Percentiles rank a stretch among this genome's conserved stretches.
Conservation (phyloP, 305 asterid species). For the Fraxinus sp. region DNA sequence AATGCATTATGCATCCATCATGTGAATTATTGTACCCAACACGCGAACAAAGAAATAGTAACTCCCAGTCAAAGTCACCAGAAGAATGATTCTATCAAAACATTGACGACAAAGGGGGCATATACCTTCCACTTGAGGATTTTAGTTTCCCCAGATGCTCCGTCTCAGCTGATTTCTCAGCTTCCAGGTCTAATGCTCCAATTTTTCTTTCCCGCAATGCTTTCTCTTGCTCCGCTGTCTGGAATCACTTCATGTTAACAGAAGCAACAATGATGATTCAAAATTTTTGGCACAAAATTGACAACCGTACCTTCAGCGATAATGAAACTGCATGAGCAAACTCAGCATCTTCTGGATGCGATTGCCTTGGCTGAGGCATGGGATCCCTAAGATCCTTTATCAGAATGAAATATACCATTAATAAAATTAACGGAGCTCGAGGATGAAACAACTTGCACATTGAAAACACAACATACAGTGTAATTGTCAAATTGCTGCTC, state of each 20-base stretch:
- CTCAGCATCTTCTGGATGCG: constrained; percentile 55
- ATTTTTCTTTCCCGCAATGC: constrained; percentile 40
- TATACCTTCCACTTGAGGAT: constrained; percentile 63
- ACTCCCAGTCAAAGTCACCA: neutral
- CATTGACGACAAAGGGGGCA: constrained; percentile 15
- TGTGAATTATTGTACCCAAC: neutral
- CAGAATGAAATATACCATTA: constrained; percentile 22
- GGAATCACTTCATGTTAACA: constrained; percentile 37
- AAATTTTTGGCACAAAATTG: neutral
- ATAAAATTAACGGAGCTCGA: constrained; percentile 4
- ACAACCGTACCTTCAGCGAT: constrained; percentile 62
- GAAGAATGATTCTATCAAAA: neutral
- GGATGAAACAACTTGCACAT: constrained; percentile 22
- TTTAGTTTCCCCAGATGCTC: constrained; percentile 45
- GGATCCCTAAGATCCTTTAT: constrained; percentile 48
- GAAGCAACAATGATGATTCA: constrained; percentile 12
- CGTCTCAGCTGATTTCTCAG: constrained; percentile 40
- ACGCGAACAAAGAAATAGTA: neutral
- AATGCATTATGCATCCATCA: neutral
- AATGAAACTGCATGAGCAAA: constrained; percentile 69
- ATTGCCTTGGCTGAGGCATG: constrained; percentile 43
- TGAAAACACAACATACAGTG: constrained; percentile 42
- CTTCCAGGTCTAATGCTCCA: constrained; percentile 43
- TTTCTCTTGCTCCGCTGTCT: constrained; percentile 80
- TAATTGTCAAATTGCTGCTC: constrained; percentile 39